Evolutionary conservation across 1,284 basidiomycete species (phyloP).

Genomic region (Irpex sp.): DNA sequence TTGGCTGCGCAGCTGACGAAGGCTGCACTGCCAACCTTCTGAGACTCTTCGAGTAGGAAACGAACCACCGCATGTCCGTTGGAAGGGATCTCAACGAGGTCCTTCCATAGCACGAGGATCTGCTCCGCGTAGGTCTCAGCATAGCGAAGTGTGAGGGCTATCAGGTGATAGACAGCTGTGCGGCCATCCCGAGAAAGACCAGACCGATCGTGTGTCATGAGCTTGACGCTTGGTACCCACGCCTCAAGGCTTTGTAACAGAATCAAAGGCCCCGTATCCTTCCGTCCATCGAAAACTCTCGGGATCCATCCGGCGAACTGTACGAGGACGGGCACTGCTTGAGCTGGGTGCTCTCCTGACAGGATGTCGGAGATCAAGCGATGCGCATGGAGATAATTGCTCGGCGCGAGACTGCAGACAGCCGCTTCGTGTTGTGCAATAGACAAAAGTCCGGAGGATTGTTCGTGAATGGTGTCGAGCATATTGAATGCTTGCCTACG

Average conservation of each 20-base stretch:
- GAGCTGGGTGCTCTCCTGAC: constrained; percentile 75
- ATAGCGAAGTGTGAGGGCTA: constrained; percentile 81
- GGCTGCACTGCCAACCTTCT: constrained; percentile 75
- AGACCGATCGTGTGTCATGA: constrained; percentile 60
- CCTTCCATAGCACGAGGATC: constrained; percentile 78
- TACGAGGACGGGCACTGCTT: constrained; percentile 66
- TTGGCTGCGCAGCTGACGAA: constrained; percentile 82
- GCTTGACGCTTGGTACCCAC: constrained; percentile 76
- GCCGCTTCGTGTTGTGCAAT: constrained; percentile 75
- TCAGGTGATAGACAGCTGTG: constrained; percentile 76
- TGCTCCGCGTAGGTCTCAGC: constrained; percentile 79
- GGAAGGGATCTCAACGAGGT: constrained; percentile 64
- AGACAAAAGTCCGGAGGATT: constrained; percentile 54
- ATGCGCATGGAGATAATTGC: constrained; percentile 81
- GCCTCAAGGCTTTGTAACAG: constrained; percentile 73
- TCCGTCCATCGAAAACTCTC: constrained; percentile 54
- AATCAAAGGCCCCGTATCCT: constrained; percentile 48
- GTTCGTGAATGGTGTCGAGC: constrained; percentile 71
- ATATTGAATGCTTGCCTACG: constrained; percentile 80
- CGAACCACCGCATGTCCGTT: constrained; percentile 82
- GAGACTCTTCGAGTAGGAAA: constrained; percentile 86
- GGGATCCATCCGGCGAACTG: constrained; percentile 77
- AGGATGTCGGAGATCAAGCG: constrained; percentile 75
- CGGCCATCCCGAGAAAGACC: constrained; percentile 59
- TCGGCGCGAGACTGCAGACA: constrained; percentile 72